Conservation (phyloP, 73 alveolate species). For the Paramecium bursaria region DNA sequence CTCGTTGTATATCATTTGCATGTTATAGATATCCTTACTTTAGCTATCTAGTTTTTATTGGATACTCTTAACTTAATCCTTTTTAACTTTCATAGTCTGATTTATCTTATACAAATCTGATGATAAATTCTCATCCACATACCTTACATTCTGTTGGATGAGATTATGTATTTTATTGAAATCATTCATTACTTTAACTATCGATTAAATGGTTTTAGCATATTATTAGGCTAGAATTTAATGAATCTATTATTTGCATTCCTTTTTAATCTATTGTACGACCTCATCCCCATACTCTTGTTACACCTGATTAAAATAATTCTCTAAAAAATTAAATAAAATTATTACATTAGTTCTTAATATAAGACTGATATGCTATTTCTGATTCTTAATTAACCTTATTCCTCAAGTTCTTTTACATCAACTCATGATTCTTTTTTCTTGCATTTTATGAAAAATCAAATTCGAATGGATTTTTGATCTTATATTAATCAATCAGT, state of each 20-base stretch:
- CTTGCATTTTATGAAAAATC: conserved; percentile 7
- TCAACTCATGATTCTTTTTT: not conserved
- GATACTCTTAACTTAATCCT: not conserved
- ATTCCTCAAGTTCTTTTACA: not conserved
- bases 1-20: no score
- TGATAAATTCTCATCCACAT: conserved; percentile 15
- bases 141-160: not conserved
- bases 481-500: conserved; percentile 9
- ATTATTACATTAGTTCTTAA: conserved; percentile 28
- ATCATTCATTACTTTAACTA: not conserved
- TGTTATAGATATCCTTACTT: not conserved
- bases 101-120: not conserved
- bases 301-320: not conserved
- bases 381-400: conserved; percentile 4
- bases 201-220: conserved; percentile 20
- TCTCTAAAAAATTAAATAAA: not conserved
- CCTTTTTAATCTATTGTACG: not conserved
- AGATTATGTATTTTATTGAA: conserved; percentile 21
- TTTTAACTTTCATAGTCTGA: conserved; percentile 13
- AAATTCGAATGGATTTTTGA: conserved; percentile 14
- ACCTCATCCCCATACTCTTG: conserved; percentile 26
- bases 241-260: conserved; percentile 2
- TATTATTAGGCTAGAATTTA: conserved; percentile 4
- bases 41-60: not conserved
- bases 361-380: not conserved